Evolutionary conservation across 441 rosid species (phyloP).

Genomic region (Breynia disticha): DNA sequence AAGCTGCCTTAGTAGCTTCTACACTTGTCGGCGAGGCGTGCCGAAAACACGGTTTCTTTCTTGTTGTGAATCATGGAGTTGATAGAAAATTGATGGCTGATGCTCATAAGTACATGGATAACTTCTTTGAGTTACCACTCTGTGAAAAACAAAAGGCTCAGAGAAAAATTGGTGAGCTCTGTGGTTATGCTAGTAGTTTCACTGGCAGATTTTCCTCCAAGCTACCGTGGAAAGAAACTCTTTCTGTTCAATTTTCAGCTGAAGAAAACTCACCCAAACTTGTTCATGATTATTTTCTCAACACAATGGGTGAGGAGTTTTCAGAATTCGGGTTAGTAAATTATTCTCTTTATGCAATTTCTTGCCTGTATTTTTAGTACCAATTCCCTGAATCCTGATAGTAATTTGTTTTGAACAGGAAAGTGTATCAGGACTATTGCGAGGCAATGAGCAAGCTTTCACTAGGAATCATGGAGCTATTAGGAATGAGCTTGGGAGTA

Average conservation of each 20-base stretch:
- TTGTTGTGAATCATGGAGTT: slow-evolving; percentile 80
- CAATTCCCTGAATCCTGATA: no score
- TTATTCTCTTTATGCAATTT: not conserved
- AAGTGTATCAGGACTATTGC: slow-evolving; percentile 71
- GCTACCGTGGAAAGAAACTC: slow-evolving; percentile 98
- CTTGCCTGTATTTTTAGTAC: no score
- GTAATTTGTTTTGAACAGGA: slow-evolving; percentile 26
- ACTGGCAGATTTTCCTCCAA: slow-evolving; percentile 81
- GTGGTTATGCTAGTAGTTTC: slow-evolving; percentile 97
- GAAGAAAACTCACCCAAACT: slow-evolving; percentile 27
- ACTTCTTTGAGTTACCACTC: slow-evolving; percentile 71
- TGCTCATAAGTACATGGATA: slow-evolving; percentile 55
- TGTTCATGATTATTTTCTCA: slow-evolving; percentile 44
- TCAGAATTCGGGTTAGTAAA: slow-evolving; percentile 47
- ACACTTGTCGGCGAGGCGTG: slow-evolving; percentile 67
- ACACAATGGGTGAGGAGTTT: slow-evolving; percentile 63
- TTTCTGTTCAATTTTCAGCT: slow-evolving; percentile 61
- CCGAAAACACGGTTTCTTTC: slow-evolving; percentile 77
- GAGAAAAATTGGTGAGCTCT: slow-evolving; percentile 69
- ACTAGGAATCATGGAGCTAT: slow-evolving; percentile 81
- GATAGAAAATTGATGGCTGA: slow-evolving; percentile 40
- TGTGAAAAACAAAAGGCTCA: slow-evolving; percentile 56
- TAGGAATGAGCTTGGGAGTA: slow-evolving; percentile 70
- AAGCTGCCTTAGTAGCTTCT: slow-evolving; percentile 42
- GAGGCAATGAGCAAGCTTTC: slow-evolving; percentile 78